Conservation (phyloP, 139 green algal species). For the Tetraselmis chui region DNA sequence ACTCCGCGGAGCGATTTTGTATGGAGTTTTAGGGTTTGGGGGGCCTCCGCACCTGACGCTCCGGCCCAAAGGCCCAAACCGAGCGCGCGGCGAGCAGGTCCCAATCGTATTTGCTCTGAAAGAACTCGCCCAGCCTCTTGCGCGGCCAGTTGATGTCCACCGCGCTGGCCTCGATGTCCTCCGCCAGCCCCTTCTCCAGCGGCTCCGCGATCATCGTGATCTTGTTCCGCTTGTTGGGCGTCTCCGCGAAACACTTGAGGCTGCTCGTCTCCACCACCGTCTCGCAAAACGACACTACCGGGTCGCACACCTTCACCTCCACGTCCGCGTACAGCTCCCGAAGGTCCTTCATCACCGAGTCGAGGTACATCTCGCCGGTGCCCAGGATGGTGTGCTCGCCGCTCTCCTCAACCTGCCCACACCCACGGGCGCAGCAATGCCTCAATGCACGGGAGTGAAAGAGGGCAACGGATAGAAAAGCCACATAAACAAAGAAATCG, state of each 20-base stretch:
- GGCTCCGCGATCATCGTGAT: conserved; percentile 94
- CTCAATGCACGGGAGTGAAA: not conserved
- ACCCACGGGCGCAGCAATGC: conserved; percentile 1
- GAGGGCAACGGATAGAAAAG: not conserved
- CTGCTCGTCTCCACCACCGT: conserved; percentile 91
- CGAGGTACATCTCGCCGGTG: conserved; percentile 94
- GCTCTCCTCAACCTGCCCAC: conserved; percentile 92
- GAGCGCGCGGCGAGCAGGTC: conserved; percentile 86
- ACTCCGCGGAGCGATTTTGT: too few species aligned
- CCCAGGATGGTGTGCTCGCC: conserved; percentile 96
- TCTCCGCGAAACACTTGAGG: conserved; percentile 97
- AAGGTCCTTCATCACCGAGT: conserved; percentile 88
- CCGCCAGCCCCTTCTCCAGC: conserved; percentile 82
- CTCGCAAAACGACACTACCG: conserved; percentile 89
- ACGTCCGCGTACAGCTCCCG: conserved; percentile 68
- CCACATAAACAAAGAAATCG: not conserved
- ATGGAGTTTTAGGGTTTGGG: too few species aligned
- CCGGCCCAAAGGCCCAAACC: conserved; percentile 95
- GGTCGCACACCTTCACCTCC: conserved; percentile 93
- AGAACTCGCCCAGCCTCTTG: conserved; percentile 65
- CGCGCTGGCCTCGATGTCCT: conserved; percentile 82
- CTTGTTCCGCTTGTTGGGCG: conserved; percentile 90
- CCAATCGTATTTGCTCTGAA: conserved; percentile 91
- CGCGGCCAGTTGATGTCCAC: conserved; percentile 60
- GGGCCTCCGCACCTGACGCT: conserved; percentile 37